Conservation (phyloP, 805 yeast species). For the Saccharomyces mikatae region DNA sequence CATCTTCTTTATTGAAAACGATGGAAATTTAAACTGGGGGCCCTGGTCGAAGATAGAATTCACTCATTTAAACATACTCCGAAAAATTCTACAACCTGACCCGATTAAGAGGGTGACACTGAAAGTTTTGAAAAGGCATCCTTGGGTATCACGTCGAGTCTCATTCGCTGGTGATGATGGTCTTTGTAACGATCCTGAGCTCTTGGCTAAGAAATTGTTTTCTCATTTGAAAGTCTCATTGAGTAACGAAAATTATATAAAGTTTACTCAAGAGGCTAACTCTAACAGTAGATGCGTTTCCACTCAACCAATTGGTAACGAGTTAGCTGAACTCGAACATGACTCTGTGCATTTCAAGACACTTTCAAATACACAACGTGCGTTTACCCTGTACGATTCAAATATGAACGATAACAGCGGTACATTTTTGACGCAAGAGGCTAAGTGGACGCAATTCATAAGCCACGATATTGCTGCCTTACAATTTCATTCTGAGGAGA, state of each 20-base stretch:
- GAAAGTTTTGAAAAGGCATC: conserved; percentile 39
- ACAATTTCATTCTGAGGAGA: conserved; percentile 15
- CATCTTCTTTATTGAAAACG: conserved; percentile 32
- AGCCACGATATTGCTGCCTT: conserved; percentile 22
- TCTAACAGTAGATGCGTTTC: conserved; percentile 11
- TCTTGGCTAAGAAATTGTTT: conserved; percentile 43
- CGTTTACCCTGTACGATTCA: conserved; percentile 11
- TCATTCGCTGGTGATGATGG: conserved; percentile 40
- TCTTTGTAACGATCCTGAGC: conserved; percentile 44
- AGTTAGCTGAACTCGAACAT: conserved; percentile 34
- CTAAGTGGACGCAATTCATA: conserved; percentile 18
- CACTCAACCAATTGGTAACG: conserved; percentile 40
- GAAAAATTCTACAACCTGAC: conserved; percentile 45
- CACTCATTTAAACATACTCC: conserved; percentile 41
- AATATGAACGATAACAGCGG: not conserved
- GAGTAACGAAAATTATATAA: conserved; percentile 39
- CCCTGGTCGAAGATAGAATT: conserved; percentile 53
- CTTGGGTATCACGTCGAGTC: conserved; percentile 46
- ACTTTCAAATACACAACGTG: conserved; percentile 19
- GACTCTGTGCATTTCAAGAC: conserved; percentile 7
- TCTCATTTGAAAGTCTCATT: conserved; percentile 46
- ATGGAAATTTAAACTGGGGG: conserved; percentile 39
- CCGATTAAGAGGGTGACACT: conserved; percentile 39
- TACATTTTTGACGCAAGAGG: conserved; percentile 12
- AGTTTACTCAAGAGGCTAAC: conserved; percentile 17